Conservation (phyloP, 805 yeast species). For the Ogataea haglerorum region DNA sequence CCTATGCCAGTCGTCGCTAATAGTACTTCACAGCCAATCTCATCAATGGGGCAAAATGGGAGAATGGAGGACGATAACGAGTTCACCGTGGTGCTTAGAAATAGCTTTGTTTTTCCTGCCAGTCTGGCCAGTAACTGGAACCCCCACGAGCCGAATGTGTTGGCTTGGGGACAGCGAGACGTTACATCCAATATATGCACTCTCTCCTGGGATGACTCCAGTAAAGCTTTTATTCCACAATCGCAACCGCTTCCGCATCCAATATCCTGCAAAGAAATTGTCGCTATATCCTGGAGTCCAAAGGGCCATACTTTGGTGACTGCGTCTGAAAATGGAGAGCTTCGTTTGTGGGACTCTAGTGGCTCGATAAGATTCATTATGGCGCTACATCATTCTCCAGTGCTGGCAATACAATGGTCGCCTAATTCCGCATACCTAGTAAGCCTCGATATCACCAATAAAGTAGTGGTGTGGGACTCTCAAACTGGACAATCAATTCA, state of each 20-base stretch:
- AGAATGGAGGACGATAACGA: slow-evolving; percentile 14
- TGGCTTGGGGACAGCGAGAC: slow-evolving; percentile 52
- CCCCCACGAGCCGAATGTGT: slow-evolving; percentile 41
- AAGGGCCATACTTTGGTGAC: slow-evolving; percentile 61
- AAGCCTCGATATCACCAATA: slow-evolving; percentile 56
- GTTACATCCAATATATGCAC: slow-evolving; percentile 26
- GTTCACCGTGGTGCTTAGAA: slow-evolving; percentile 39
- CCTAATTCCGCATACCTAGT: slow-evolving; percentile 48
- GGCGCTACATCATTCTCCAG: slow-evolving; percentile 51
- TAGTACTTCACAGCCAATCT: background rate
- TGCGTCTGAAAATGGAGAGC: slow-evolving; percentile 65
- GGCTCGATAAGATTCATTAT: slow-evolving; percentile 61
- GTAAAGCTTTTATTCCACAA: slow-evolving; percentile 14
- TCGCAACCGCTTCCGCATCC: slow-evolving; percentile 24
- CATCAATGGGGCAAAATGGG: background rate
- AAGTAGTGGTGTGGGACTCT: slow-evolving; percentile 65
- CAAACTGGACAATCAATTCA: slow-evolving; percentile 47
- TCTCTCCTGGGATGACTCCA: slow-evolving; percentile 16
- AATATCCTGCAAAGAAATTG: slow-evolving; percentile 23
- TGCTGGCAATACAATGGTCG: slow-evolving; percentile 61
- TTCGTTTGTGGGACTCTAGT: slow-evolving; percentile 73
- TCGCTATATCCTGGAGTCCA: slow-evolving; percentile 58
- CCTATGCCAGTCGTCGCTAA: background rate
- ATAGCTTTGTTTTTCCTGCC: slow-evolving; percentile 38
- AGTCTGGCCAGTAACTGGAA: slow-evolving; percentile 55